A percentile compares a stretch with the other conserved stretches of the same genome.
Evolutionary conservation across 768 basidiomycete genomes (phyloP).

Genomic region (Leccinum truebloodii): DNA sequence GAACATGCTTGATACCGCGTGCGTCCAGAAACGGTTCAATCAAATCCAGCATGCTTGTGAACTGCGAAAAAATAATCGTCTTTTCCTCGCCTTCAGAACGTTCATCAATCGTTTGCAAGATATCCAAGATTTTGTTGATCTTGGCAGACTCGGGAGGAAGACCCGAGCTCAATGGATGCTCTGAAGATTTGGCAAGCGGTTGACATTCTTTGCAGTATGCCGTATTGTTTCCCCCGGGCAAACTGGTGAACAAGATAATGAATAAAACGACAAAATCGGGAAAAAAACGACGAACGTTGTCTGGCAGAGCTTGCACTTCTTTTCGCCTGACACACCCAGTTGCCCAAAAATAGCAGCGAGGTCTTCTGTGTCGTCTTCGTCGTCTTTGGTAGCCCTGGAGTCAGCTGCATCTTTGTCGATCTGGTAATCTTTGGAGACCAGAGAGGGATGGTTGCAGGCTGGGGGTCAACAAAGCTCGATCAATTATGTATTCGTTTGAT

Average conservation of each 20-base stretch:
- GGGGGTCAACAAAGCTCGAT: not conserved
- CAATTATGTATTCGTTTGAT: not conserved
- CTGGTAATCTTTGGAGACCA: constrained; percentile 77
- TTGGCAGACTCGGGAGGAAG: constrained; percentile 82
- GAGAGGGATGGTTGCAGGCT: constrained; percentile 91
- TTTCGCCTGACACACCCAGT: constrained; percentile 56
- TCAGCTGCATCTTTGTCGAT: constrained; percentile 78
- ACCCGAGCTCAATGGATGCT: constrained; percentile 15
- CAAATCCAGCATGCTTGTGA: constrained; percentile 84
- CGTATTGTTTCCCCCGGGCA: constrained; percentile 24
- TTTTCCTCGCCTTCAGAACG: constrained; percentile 69
- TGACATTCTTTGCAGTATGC: constrained; percentile 63
- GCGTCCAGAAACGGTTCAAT: constrained; percentile 81
- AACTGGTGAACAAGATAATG: constrained; percentile 14
- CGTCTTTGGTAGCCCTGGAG: constrained; percentile 52
- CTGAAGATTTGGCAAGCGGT: constrained; percentile 49
- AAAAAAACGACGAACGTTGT: constrained; percentile 49
- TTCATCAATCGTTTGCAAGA: constrained; percentile 65
- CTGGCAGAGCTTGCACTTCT: constrained; percentile 81
- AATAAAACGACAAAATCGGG: not conserved
- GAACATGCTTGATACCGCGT: constrained; percentile 68
- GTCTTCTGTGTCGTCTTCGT: constrained; percentile 65
- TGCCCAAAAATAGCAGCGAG: constrained; percentile 73
- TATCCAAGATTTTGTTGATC: constrained; percentile 75
- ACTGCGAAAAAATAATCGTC: constrained; percentile 96